A percentile compares a stretch with the other conserved stretches of the same genome.
phyloP scores from a whole-genome alignment of 1,139 yeast species.

The Pichia sp. region DNA sequence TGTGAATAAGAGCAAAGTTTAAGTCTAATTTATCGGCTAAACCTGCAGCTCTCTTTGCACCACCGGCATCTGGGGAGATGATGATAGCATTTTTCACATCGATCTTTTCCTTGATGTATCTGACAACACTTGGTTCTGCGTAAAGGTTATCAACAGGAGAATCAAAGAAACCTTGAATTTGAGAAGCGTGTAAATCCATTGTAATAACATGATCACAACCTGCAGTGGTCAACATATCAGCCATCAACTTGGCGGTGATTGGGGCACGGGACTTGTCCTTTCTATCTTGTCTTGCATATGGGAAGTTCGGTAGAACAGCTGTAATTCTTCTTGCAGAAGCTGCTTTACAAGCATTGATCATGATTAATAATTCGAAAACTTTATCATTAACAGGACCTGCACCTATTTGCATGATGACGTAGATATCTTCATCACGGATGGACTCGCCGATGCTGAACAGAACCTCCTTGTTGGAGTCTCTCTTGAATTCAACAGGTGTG shows the following conservation, averaged over 20 bases:
- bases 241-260: conserved; percentile 94
- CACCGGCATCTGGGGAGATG: conserved; percentile 98
- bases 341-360: conserved; percentile 93
- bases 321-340: conserved; percentile 96
- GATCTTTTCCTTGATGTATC: conserved; percentile 78
- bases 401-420: conserved; percentile 85
- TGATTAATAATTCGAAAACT: conserved; percentile 81
- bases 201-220: conserved; percentile 98
- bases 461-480: conserved; percentile 83
- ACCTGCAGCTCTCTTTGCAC: conserved; percentile 97
- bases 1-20: conserved; percentile 94
- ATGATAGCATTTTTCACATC: conserved; percentile 73
- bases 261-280: conserved; percentile 98
- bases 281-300: conserved; percentile 96
- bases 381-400: conserved; percentile 90
- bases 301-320: conserved; percentile 93
- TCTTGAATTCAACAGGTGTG: conserved; percentile 63
- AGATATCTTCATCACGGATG: conserved; percentile 95
- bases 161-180: conserved; percentile 95
- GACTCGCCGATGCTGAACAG: conserved; percentile 93
- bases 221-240: conserved; percentile 91
- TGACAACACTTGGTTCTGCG: conserved; percentile 92
- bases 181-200: conserved; percentile 97
- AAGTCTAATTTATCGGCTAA: conserved; percentile 90
- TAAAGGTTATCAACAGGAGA: conserved; percentile 96